Percentiles rank a stretch among this genome's conserved stretches.
Conservation (phyloP, 805 yeast species). For the Saturnispora quitensis region DNA sequence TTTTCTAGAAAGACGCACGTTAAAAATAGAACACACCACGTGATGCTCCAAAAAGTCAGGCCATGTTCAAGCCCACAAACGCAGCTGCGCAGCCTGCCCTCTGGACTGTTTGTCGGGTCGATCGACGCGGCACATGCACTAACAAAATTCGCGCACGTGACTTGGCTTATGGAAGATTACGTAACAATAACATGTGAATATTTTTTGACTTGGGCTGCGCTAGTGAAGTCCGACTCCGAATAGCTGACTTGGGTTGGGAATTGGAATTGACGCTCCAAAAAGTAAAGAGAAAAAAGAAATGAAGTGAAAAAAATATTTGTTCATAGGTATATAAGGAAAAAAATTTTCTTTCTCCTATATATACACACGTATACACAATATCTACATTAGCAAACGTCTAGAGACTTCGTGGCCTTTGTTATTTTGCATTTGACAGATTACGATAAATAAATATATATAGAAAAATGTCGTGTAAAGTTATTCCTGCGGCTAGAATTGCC, state of each 20-base stretch:
- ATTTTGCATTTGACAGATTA: not conserved
- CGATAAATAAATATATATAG: not conserved
- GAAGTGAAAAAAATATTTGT: not conserved
- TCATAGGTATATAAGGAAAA: not conserved
- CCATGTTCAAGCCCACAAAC: no score
- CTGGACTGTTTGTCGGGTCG: no score
- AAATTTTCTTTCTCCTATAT: not conserved
- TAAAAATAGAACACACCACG: not conserved
- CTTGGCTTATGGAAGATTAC: not conserved
- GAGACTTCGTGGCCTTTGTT: no score
- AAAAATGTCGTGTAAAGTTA: conserved; percentile 57
- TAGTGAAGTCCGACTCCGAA: not conserved
- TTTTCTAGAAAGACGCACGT: not conserved
- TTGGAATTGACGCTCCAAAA: not conserved
- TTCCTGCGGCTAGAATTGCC: conserved; percentile 81
- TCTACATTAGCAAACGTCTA: not conserved
- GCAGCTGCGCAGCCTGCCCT: no score
- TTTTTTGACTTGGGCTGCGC: not conserved
- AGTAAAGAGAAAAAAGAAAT: not conserved
- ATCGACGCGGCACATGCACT: no score
- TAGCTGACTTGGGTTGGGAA: not conserved
- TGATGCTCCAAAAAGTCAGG: not conserved
- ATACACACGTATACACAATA: not conserved
- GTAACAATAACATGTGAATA: not conserved
- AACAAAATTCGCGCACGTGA: no score